Base-by-base conservation (phyloP, 805 yeast species). In the Brettanomyces naardenensis region DNA sequence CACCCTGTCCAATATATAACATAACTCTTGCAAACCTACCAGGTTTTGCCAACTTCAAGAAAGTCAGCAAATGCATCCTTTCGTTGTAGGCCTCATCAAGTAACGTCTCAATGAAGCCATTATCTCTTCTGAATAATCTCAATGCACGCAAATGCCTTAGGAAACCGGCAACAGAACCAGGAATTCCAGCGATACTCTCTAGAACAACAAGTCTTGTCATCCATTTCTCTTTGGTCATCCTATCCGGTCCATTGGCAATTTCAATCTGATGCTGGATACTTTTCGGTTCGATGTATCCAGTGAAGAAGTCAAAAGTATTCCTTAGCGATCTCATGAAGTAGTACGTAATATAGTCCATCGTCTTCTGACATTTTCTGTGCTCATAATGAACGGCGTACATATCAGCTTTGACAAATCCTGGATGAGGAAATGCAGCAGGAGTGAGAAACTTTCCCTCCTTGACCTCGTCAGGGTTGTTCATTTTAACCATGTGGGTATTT, bases 111-210 rank as follows among this genome's bases (percentile, higher is more conserved):
- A 81, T 69, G 81, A 86, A 81, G 1, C 84, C 87, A 49, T 75
- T 71, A 53, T 80, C 89, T 42, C 88, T 60, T 49, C 68, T 67
- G 46, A 81, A 61, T 35, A 78, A 55, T 45, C 89, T 61, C 34
- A 80, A 53, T 2, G 84, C 71, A 44, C 76, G 78, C 48, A 80
- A 64, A 52, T 81, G 88, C 40, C 88, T 69, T 31, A 81, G 56
- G 58, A 79, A 80, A 1, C 82, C 81, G 3, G 84, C 89, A 33
- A 77, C 82, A 67, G 78, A 73, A 9, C 89, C 88, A 1, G 89
- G 89, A n/a, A 80, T 84, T 6, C 86, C 88, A 4, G 89, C 89
- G 39, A 81, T 68, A 42, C 78, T 70, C 55, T 80, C 89, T 46
- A 80, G 65, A 48, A 81, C 78, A 28, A 81, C 72, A 40, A 71